phyloP scores from a whole-genome alignment of 2,329 filamentous ascomycete species.

The Neonectria magnoliae region DNA sequence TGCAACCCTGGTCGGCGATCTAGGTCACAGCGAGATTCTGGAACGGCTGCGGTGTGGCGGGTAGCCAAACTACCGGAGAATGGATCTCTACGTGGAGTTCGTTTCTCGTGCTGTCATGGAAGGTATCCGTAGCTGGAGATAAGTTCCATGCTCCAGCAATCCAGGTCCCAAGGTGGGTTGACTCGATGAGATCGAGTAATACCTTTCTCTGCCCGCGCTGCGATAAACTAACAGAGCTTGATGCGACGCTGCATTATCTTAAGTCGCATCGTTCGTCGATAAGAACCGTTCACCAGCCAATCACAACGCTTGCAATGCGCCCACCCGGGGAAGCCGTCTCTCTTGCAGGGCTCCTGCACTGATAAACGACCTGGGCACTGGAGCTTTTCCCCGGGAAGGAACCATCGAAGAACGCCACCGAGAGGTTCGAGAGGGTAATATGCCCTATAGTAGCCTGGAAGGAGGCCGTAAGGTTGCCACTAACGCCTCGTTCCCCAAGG shows the following conservation, averaged over 20 bases:
- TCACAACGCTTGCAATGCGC: constrained; percentile 19
- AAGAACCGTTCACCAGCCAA: constrained; percentile 32
- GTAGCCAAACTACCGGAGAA: neutral
- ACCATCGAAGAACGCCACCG: neutral
- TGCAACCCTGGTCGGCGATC: constrained; percentile 3
- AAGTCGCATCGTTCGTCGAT: constrained; percentile 30
- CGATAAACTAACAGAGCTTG: constrained; percentile 29
- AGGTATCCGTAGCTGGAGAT: constrained; percentile 13
- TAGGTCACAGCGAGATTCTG: constrained; percentile 5
- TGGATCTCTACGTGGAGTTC: too few species aligned
- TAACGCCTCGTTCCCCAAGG: constrained; percentile 17
- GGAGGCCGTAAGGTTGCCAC: constrained; percentile 11
- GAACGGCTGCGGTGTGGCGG: constrained; percentile 11
- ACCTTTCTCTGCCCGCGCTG: constrained; percentile 25
- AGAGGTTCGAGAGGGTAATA: constrained; percentile 2
- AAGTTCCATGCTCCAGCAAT: neutral
- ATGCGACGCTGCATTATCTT: constrained; percentile 34
- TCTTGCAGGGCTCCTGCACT: constrained; percentile 30
- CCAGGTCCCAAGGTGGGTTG: constrained; percentile 38
- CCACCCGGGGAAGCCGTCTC: constrained; percentile 38
- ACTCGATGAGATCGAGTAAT: constrained; percentile 60
- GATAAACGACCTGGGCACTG: constrained; percentile 35
- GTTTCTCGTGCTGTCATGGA: neutral
- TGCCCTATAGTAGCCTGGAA: neutral
- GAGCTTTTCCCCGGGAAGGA: constrained; percentile 25